Conservation (phyloP, 345 rosid species). For the Bruguiera sexangula region DNA sequence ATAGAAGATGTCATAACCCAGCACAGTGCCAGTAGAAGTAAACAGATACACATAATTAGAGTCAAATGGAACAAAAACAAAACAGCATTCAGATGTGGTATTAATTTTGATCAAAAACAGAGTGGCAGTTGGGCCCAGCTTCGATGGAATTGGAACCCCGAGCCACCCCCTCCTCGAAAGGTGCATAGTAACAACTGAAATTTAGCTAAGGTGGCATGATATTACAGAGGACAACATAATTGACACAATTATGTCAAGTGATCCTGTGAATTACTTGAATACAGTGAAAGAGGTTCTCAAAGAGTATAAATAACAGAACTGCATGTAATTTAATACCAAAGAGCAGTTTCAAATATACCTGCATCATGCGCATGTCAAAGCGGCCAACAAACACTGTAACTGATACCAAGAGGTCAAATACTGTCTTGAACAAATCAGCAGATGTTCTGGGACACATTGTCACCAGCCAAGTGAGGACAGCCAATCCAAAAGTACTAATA, state of each 20-base stretch:
- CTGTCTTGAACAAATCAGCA: conserved; percentile 96
- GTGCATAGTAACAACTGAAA: too few species aligned
- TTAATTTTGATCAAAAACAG: too few species aligned
- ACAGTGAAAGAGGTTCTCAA: background rate
- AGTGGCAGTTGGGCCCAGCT: too few species aligned
- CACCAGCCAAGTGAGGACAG: conserved; percentile 25
- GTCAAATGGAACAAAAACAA: background rate
- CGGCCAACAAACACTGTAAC: conserved; percentile 98
- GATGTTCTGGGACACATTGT: conserved; percentile 72
- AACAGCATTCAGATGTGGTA: too few species aligned
- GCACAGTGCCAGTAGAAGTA: background rate
- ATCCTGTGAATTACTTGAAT: background rate
- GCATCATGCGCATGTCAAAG: conserved; percentile 99
- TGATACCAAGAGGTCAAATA: conserved; percentile 94
- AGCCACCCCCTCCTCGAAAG: too few species aligned
- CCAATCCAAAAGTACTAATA: background rate
- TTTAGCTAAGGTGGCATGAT: too few species aligned
- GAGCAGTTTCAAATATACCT: conserved; percentile 42
- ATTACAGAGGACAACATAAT: too few species aligned
- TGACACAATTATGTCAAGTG: background rate
- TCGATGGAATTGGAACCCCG: too few species aligned
- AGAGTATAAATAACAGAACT: background rate
- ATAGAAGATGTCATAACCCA: background rate
- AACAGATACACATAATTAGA: background rate
- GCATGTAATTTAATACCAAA: background rate